Conservation (phyloP, 2,329 filamentous ascomycete genomes). For the Fusarium pininemorale region DNA sequence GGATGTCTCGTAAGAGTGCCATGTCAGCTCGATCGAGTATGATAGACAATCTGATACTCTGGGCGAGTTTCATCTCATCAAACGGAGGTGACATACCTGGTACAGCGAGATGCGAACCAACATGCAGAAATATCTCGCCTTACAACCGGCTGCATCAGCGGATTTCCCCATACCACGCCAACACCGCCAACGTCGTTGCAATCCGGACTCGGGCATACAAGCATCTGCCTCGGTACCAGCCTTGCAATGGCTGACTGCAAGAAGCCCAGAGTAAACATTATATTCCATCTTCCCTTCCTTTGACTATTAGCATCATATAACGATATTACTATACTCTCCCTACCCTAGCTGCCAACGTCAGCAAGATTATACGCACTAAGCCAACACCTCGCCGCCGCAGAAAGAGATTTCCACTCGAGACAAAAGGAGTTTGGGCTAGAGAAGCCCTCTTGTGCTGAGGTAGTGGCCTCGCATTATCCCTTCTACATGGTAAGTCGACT, state of each 20-base stretch:
- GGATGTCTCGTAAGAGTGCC: not conserved
- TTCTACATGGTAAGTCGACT: not conserved
- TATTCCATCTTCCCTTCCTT: not conserved
- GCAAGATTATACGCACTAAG: not conserved
- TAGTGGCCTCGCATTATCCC: not conserved
- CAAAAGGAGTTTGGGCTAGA: not conserved
- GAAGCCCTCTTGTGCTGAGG: not conserved
- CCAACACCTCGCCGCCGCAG: not conserved
- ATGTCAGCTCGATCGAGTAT: not conserved
- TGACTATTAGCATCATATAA: not conserved
- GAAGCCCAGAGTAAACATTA: not conserved
- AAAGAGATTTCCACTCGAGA: not conserved
- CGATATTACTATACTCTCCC: not conserved
- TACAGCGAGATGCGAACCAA: not conserved
- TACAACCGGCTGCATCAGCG: not conserved
- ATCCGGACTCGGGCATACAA: not conserved
- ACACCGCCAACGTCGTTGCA: not conserved
- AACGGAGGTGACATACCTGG: not conserved
- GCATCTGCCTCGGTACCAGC: not conserved
- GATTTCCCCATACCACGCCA: not conserved
- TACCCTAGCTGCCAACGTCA: rapidly evolving
- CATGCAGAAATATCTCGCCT: not conserved
- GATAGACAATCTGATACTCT: not conserved
- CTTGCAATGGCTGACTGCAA: not conserved
- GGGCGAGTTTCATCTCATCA: not conserved